Base-by-base conservation (phyloP, 768 basidiomycete genomes). In the Tricholoma saponaceum region DNA sequence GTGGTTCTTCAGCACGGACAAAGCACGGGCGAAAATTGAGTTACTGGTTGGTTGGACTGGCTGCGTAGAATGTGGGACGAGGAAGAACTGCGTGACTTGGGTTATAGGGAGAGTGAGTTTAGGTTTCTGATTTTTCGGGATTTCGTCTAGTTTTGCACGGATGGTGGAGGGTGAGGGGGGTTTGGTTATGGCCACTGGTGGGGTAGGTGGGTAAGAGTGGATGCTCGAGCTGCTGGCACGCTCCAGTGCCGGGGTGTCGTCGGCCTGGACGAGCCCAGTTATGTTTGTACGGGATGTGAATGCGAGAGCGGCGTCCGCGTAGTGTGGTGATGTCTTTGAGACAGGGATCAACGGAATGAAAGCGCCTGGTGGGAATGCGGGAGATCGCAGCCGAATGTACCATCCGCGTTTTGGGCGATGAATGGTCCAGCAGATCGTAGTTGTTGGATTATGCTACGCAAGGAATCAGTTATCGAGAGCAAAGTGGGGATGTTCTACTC, bases 381-480 rank as follows among this genome's bases (percentile, higher is more conserved):
- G 90, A 2, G 88, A 74, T 33, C 87, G 82, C 23, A 93, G 73
- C 41, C 87, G 87, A 58, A 93, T 84, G 69, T 92, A 93, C 91
- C 91, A 93, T 46, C 91, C 91, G 26, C 87, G 83, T 57, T 84
- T 83, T 0, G 91, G 91, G 5, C 85, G 82, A 67, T 92, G 91
- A 25, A 92, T 83, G 9, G 82, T 82, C 91, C 91, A 93, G 55
- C 81, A 78, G 2, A 90, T 68, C 0, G 79, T 79, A 22, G 80
- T 83, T 4, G 81, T 84, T n/a, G 82, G 77, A 39, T 87, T 87
- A 57, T 92, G 87, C 88, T 87, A 58, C 3, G 32, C 30, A 10
- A 18, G 16, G 0, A 41, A 8, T 44, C 9, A 16, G 18, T n/a
- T 28, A 50, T 57, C 18, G 51, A 28, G n/a, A 51, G 22, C 28